Evolutionary conservation across 257 asterid genomes (phyloP).

Genomic region (Nicotiana benthamiana): DNA sequence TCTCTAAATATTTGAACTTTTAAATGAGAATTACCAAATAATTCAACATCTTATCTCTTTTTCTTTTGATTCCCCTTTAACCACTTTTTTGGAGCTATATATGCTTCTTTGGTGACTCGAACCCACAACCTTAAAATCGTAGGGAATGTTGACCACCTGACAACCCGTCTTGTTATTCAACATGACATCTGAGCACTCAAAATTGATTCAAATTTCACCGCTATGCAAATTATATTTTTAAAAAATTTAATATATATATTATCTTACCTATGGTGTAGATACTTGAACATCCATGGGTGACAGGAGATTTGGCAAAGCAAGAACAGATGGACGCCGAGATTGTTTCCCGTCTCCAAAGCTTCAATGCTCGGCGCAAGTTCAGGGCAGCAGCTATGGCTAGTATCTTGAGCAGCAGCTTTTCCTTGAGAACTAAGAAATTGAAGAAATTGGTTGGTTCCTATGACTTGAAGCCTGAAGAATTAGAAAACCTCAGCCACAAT

Average conservation of each 20-base stretch:
- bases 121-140: no score
- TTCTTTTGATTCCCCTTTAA: no score
- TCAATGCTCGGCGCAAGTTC: constrained; percentile 77
- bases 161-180: no score
- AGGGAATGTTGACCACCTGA: no score
- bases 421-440: constrained; percentile 55
- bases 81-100: no score
- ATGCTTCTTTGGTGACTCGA: no score
- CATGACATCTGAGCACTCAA: no score
- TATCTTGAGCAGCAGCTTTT: constrained; percentile 68
- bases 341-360: constrained; percentile 56
- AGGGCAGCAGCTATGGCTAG: constrained; percentile 93
- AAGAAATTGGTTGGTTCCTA: constrained; percentile 71
- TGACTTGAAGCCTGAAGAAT: constrained; percentile 78
- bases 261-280: constrained; percentile 23
- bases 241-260: no score
- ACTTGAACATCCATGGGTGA: constrained; percentile 77
- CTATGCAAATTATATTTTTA: no score
- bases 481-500: constrained; percentile 50
- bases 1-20: not conserved
- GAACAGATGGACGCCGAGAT: constrained; percentile 80
- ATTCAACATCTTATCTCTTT: not conserved
- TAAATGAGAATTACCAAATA: no score
- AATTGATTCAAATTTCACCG: no score
- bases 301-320: constrained; percentile 64